Conservation (phyloP, 2,329 filamentous ascomycete genomes). For the Claviceps sp. region DNA sequence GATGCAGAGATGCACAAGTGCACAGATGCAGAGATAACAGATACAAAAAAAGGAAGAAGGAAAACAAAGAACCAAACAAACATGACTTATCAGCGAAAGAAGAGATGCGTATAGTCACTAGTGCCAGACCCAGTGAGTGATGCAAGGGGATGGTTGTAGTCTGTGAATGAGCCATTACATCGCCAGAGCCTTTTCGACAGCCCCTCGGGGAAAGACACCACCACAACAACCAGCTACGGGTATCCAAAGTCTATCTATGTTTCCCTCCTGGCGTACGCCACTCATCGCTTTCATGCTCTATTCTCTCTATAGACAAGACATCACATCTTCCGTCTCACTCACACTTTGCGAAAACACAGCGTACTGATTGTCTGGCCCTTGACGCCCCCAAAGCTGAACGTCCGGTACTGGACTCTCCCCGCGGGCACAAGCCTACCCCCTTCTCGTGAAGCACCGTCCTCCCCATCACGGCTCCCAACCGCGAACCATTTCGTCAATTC, state of each 20-base stretch:
- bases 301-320: too few species aligned
- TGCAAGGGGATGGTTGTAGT: too few species aligned
- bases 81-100: neutral
- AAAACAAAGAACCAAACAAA: neutral
- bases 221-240: too few species aligned
- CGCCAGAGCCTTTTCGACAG: too few species aligned
- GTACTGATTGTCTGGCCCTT: conserved; percentile 84
- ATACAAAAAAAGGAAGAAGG: neutral
- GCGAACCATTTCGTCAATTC: conserved; percentile 76
- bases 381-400: conserved; percentile 78
- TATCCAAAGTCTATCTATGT: too few species aligned
- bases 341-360: conserved; percentile 56
- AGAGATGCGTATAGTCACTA: neutral
- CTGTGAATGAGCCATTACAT: too few species aligned
- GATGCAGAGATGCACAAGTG: neutral
- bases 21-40: neutral
- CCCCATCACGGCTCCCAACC: neutral
- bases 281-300: too few species aligned
- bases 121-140: too few species aligned
- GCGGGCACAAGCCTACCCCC: conserved; percentile 42
- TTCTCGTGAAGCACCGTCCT: too few species aligned
- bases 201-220: too few species aligned
- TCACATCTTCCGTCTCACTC: neutral
- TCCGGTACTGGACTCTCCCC: conserved; percentile 64
- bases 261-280: too few species aligned